phyloP scores from a whole-genome alignment of 2,329 filamentous ascomycete species.

The Claviceps sp. region DNA sequence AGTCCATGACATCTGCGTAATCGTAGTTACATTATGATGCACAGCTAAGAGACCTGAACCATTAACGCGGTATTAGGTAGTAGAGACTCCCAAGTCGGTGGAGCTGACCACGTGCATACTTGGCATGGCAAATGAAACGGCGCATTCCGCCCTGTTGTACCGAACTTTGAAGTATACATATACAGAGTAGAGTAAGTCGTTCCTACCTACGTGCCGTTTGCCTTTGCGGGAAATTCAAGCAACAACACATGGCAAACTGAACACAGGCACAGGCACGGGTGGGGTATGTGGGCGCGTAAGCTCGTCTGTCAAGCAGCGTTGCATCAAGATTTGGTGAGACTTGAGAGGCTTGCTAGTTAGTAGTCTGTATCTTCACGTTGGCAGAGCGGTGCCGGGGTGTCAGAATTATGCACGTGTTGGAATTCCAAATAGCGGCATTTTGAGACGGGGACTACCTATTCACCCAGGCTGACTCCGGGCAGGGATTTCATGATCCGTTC shows the following conservation, averaged over 20 bases:
- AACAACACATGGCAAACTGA: neutral
- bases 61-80: too few species aligned
- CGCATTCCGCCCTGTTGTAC: neutral
- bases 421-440: too few species aligned
- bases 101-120: neutral
- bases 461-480: too few species aligned
- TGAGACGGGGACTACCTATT: too few species aligned
- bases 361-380: too few species aligned
- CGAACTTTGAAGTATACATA: too few species aligned
- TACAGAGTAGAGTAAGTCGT: too few species aligned
- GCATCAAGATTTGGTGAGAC: neutral
- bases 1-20: too few species aligned
- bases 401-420: too few species aligned
- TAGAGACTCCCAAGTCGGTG: neutral
- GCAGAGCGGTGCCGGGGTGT: too few species aligned
- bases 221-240: neutral
- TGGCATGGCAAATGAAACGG: neutral
- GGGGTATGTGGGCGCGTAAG: neutral
- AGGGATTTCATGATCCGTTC: too few species aligned
- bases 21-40: neutral
- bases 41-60: neutral
- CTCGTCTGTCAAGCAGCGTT: neutral
- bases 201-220: neutral
- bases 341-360: too few species aligned
- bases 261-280: neutral